Conservation (phyloP, 1,139 yeast species). For the Diutina neorugosa region DNA sequence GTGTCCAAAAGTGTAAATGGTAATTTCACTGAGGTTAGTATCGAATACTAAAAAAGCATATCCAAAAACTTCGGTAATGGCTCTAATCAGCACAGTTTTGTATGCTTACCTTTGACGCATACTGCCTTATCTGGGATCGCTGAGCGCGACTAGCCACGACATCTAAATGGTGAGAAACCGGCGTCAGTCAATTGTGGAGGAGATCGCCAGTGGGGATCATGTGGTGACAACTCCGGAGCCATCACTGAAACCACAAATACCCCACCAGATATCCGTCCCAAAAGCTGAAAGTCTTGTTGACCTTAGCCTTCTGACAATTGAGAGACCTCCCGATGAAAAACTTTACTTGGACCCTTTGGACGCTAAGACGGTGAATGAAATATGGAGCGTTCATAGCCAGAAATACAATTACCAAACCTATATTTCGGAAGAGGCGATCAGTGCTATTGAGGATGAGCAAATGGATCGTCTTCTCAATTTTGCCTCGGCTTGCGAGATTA, state of each 20-base stretch:
- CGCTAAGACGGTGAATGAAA: background rate
- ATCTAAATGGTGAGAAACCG: background rate
- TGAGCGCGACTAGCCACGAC: background rate
- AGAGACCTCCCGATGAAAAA: background rate
- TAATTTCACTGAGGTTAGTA: background rate
- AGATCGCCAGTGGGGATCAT: background rate
- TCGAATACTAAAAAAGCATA: no score
- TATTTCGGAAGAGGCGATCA: background rate
- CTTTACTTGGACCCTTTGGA: background rate
- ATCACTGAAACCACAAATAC: background rate
- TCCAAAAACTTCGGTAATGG: no score
- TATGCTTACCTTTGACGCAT: no score
- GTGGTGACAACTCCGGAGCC: background rate
- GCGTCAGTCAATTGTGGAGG: constrained; percentile 2
- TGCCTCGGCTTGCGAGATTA: constrained; percentile 24
- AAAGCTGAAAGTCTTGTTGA: background rate
- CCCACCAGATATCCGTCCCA: background rate
- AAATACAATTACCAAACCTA: background rate
- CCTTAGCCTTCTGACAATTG: background rate
- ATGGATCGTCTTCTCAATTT: constrained; percentile 14
- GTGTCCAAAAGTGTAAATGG: no score
- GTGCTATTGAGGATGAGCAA: background rate
- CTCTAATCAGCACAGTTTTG: no score
- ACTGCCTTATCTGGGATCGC: no score
- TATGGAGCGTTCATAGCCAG: background rate